Conservation (phyloP, 2,329 filamentous ascomycete species). For the Alternaria sp. region DNA sequence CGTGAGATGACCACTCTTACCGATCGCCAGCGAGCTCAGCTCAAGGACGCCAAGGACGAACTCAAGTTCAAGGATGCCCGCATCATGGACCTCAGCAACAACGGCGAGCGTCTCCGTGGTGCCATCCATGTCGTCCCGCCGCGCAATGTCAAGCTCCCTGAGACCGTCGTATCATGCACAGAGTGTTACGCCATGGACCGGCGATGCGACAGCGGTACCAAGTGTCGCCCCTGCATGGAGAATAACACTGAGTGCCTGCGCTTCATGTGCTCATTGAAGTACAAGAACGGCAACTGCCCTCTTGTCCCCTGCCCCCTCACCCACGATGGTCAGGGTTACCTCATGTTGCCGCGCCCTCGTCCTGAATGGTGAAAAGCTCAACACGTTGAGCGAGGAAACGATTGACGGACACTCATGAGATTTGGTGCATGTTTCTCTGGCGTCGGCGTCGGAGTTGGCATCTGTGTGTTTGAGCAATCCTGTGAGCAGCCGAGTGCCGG, state of each 20-base stretch:
- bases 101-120: constrained; percentile 25
- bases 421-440: background rate
- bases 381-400: background rate
- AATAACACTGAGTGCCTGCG: constrained; percentile 27
- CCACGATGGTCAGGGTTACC: constrained; percentile 29
- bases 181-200: constrained; percentile 38
- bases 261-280: constrained; percentile 38
- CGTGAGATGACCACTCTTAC: constrained; percentile 27
- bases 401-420: background rate
- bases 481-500: background rate
- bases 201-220: constrained; percentile 28
- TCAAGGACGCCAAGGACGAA: constrained; percentile 13
- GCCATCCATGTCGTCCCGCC: constrained; percentile 37
- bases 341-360: constrained; percentile 14
- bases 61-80: constrained; percentile 6
- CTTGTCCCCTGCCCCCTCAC: constrained; percentile 28
- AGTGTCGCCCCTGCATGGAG: constrained; percentile 34
- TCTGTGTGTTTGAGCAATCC: background rate
- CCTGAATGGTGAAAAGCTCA: constrained; percentile 24
- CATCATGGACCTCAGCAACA: constrained; percentile 15
- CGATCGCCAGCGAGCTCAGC: constrained; percentile 25
- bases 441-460: background rate
- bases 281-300: constrained; percentile 31
- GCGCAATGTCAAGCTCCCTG: constrained; percentile 24
- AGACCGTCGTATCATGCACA: constrained; percentile 30